phyloP scores from a whole-genome alignment of 345 rosid genomes.

The Geranium rotundifolium region DNA sequence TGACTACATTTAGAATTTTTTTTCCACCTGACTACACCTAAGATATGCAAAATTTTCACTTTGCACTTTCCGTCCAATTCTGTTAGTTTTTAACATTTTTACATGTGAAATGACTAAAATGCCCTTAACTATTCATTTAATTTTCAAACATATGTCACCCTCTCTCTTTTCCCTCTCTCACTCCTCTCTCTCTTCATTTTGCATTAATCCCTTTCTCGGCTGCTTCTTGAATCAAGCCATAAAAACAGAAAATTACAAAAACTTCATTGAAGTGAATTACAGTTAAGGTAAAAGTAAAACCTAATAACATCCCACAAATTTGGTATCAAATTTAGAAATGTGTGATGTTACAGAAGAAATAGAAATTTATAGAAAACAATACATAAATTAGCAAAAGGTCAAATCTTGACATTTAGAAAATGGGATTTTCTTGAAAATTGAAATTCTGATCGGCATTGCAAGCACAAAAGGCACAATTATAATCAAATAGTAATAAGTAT shows the following conservation, averaged over 20 bases:
- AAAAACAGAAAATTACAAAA: conserved; percentile 2
- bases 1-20: too few relatives aligned
- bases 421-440: neutral
- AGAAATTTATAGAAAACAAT: conserved; percentile 6
- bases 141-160: too few relatives aligned
- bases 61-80: too few relatives aligned
- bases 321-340: conserved; percentile 1
- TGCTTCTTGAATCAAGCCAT: conserved; percentile 31
- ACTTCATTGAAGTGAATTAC: neutral
- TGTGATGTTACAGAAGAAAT: neutral
- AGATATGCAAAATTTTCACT: too few relatives aligned
- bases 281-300: conserved; percentile 7
- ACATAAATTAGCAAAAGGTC: neutral
- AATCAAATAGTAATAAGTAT: neutral
- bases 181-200: too few relatives aligned
- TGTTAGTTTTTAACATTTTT: too few relatives aligned
- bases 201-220: conserved; percentile 40
- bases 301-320: neutral
- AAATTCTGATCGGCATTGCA: neutral
- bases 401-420: neutral
- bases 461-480: neutral
- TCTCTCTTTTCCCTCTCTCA: too few relatives aligned
- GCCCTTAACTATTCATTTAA: too few relatives aligned
- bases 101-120: too few relatives aligned
- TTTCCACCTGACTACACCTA: too few relatives aligned